Evolutionary conservation across 208 protist genomes (phyloP), one percentile per base, ranked within the genome.

Genomic region (Acanthamoeba lenticulata): DNA sequence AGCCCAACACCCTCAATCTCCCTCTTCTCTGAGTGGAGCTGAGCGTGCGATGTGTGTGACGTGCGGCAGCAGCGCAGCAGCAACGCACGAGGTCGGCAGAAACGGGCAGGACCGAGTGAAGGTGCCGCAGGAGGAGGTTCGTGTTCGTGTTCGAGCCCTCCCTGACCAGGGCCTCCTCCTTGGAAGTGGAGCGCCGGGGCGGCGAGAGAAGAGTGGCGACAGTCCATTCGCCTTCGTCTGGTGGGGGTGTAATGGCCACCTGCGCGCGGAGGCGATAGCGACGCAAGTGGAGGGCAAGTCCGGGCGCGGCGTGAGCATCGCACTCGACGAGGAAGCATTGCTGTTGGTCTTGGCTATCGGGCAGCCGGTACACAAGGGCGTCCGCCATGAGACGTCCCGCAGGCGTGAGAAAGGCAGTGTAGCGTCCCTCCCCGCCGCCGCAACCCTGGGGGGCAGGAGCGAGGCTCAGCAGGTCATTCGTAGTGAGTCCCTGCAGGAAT

Each of bases 401-500:
- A 19, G 79, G 40, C 0, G 40, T 88, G 42, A 88, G 44, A 24
- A 88, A 88, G 15, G 79, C 79, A 2, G 79, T 57, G 79, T 88
- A 60, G 45, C 40, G 15, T 2, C 45, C 19, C 4, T 36, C 42
- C 7, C 9, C 6, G 11, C 29, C 1, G 79, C 40, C 19, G 42
- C 17, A 4, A 19, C 40, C 7, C 7, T 11, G 9, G 47, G 42
- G 0, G 13, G 79, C 24, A 2, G 38, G 3, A 7, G 38, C 40
- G 13, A 38, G 36, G 21, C 2, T 15, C 5, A 88, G 79, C 42
- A 88, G 45, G 44, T 88, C 29, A 19, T 88, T 88, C 42, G 79
- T 88, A 42, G 45, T 57, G 40, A 88, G 79, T 1, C 79, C 79
- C 47, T 88, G 79, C 40, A 88, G 21, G 79, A 88, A 88, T 27